Conservation (phyloP, 306 rosid species). For the Betula pendula region DNA sequence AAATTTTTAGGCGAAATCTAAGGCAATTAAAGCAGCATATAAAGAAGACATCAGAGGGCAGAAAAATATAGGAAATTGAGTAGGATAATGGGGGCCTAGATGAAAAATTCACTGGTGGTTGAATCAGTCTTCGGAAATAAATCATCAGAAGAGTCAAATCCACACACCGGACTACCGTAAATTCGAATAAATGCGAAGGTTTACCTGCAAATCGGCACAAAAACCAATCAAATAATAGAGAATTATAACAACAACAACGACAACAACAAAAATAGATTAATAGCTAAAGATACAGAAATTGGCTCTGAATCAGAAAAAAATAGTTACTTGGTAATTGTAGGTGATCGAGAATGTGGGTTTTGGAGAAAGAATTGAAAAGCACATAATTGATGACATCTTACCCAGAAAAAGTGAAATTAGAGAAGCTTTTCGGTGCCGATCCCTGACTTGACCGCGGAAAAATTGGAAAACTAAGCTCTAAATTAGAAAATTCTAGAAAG, state of each 20-base stretch:
- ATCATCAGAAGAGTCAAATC: slow-evolving; percentile 74
- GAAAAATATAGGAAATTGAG: slow-evolving; percentile 67
- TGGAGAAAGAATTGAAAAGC: slow-evolving; percentile 20
- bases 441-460: slow-evolving; percentile 21
- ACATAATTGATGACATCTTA: slow-evolving; percentile 17
- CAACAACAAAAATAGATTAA: slow-evolving; percentile 7
- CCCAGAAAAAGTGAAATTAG: slow-evolving; percentile 20
- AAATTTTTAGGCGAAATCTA: slow-evolving; percentile 61
- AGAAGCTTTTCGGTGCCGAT: slow-evolving; percentile 36
- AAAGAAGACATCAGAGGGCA: slow-evolving; percentile 69
- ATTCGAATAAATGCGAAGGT: slow-evolving; percentile 30
- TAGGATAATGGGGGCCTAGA: slow-evolving; percentile 53
- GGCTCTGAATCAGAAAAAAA: neutral
- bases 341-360: slow-evolving; percentile 10
- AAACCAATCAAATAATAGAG: slow-evolving; percentile 7
- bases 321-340: neutral
- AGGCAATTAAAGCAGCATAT: slow-evolving; percentile 65
- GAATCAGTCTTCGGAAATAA: slow-evolving; percentile 60
- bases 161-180: slow-evolving; percentile 34
- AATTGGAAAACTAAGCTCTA: slow-evolving; percentile 4
- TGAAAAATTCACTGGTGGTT: slow-evolving; percentile 48
- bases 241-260: neutral
- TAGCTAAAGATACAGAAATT: slow-evolving; percentile 16
- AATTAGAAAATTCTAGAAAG: slow-evolving; percentile 4
- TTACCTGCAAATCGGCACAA: slow-evolving; percentile 32